These are phyloP conservation scores for Debaryomycetaceae sp. DNA, from an alignment of 1,139 yeast species.

Conservation along the genomic window DNA sequence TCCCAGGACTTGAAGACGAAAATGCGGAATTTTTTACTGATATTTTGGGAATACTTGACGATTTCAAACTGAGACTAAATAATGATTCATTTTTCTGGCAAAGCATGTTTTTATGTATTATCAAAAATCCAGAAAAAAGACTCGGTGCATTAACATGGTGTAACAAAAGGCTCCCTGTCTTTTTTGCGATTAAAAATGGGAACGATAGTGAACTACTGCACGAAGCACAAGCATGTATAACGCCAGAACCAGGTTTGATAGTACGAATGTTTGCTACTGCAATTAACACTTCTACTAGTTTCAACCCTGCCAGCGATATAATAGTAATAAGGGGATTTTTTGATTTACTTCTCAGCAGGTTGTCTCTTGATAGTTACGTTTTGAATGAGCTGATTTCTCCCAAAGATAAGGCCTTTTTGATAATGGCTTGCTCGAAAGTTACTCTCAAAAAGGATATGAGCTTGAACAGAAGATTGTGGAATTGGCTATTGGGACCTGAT, in stretches of 20 bases:
- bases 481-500: conserved; percentile 83
- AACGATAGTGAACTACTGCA: conserved; percentile 28
- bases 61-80: conserved; percentile 52
- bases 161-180: conserved; percentile 60
- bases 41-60: conserved; percentile 57
- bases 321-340: conserved; percentile 87
- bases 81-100: conserved; percentile 88
- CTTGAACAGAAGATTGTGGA: conserved; percentile 87
- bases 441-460: conserved; percentile 89
- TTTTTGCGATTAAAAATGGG: conserved; percentile 19
- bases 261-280: conserved; percentile 73
- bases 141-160: conserved; percentile 84
- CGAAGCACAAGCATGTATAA: conserved; percentile 58
- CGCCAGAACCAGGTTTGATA: conserved; percentile 77
- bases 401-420: conserved; percentile 55
- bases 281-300: conserved; percentile 47
- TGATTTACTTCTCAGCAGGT: conserved; percentile 67
- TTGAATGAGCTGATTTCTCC: conserved; percentile 45
- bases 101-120: conserved; percentile 67
- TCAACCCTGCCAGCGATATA: conserved; percentile 43
- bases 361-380: conserved; percentile 63
- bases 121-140: conserved; percentile 74
- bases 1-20: conserved; percentile 92
- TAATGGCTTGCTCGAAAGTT: conserved; percentile 63
- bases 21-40: conserved; percentile 75